Percentiles rank a stretch among this genome's conserved stretches.
These are phyloP conservation scores for Talaromyces sp. DNA, from an alignment of 2,329 filamentous ascomycete species.

Conservation along the genomic window DNA sequence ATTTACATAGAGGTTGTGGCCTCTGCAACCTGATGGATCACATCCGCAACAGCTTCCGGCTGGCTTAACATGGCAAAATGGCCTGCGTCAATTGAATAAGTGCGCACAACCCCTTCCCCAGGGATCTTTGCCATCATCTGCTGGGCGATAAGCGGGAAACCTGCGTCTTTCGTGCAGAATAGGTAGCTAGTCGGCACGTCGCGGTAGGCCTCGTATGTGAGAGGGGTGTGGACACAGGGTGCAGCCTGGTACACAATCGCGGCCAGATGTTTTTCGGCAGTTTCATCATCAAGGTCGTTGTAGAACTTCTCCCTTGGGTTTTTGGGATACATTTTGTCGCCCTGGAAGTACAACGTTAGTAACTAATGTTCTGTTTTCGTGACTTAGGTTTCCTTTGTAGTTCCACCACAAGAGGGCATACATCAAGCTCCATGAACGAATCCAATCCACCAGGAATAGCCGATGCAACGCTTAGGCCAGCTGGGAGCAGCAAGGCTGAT, in stretches of 20 bases:
- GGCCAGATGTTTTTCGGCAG: not conserved
- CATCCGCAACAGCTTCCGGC: not conserved
- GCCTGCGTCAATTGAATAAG: not conserved
- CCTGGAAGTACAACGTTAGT: not conserved
- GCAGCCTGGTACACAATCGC: not conserved
- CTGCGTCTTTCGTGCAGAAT: not conserved
- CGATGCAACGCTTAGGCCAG: not conserved
- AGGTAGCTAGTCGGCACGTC: not conserved
- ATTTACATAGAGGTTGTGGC: not conserved
- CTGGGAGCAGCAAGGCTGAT: not conserved
- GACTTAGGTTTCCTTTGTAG: too few species aligned
- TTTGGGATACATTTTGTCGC: not conserved
- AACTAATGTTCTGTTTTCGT: not conserved
- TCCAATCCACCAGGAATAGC: not conserved
- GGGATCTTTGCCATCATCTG: not conserved
- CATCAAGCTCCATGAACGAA: not conserved
- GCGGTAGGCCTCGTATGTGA: not conserved
- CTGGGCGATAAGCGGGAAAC: not conserved
- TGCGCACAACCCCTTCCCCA: not conserved
- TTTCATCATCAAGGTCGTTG: not conserved
- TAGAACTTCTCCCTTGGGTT: not conserved
- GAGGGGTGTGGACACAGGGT: not conserved
- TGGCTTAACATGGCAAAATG: not conserved
- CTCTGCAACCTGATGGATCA: not conserved
- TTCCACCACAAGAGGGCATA: not conserved